Evolutionary conservation across 768 basidiomycete species (phyloP).

Genomic region (Coprinellus micaceus): DNA sequence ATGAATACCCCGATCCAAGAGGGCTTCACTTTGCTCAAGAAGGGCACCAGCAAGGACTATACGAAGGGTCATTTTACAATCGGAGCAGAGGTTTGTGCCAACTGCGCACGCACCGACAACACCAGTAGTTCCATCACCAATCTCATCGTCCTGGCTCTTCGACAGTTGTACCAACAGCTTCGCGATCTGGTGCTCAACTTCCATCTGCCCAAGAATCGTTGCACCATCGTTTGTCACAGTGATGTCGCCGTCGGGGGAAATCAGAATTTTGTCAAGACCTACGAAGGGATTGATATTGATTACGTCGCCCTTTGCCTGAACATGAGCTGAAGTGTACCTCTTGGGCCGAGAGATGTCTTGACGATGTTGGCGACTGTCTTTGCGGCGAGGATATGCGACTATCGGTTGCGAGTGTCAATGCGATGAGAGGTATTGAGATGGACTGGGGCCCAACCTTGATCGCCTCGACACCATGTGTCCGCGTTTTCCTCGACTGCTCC

Average conservation of each 20-base stretch:
- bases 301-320: background rate
- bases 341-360: conserved; percentile 89
- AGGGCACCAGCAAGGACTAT: conserved; percentile 96
- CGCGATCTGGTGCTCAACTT: conserved; percentile 98
- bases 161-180: conserved; percentile 95
- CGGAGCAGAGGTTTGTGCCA: background rate
- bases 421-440: conserved; percentile 8
- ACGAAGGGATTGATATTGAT: conserved; percentile 6
- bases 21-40: conserved; percentile 86
- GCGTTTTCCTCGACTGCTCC: conserved; percentile 89
- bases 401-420: conserved; percentile 3
- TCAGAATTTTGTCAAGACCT: conserved; percentile 95
- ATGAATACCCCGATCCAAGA: conserved; percentile 99
- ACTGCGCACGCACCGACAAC: conserved; percentile 78
- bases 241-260: conserved; percentile 96
- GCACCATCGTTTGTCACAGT: conserved; percentile 99
- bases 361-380: conserved; percentile 92
- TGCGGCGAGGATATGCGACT: conserved; percentile 96
- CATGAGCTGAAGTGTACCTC: conserved; percentile 55
- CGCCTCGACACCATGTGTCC: conserved; percentile 88
- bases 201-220: conserved; percentile 97
- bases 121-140: conserved; percentile 98
- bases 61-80: conserved; percentile 1
- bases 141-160: conserved; percentile 98
- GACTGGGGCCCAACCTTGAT: conserved; percentile 65